Evolutionary conservation across 2,329 filamentous ascomycete genomes (phyloP).

Genomic region (Scortechinia acanthostroma): DNA sequence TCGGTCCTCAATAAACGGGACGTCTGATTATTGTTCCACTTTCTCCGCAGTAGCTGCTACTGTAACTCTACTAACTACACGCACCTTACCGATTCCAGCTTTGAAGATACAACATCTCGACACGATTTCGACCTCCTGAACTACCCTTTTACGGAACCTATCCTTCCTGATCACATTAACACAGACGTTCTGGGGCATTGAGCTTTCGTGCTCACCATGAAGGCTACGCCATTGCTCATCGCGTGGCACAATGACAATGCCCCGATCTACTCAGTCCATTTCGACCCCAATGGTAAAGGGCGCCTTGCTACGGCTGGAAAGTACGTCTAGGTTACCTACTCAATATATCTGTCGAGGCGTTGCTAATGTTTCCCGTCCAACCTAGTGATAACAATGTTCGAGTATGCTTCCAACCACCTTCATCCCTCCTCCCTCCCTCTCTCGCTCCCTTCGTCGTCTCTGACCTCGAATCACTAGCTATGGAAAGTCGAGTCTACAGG

Average conservation of each 20-base stretch:
- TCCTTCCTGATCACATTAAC: too few species aligned
- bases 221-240: conserved; percentile 90
- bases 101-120: too few species aligned
- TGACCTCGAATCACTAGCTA: conserved; percentile 41
- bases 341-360: too few species aligned
- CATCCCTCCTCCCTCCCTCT: not conserved
- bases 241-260: conserved; percentile 98
- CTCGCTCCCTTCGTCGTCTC: conserved; percentile 9
- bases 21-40: too few species aligned
- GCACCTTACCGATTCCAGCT: too few species aligned
- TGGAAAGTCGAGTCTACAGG: conserved; percentile 85
- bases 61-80: too few species aligned
- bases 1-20: too few species aligned
- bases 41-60: too few species aligned
- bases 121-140: too few species aligned
- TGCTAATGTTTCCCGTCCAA: not conserved
- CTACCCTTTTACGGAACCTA: too few species aligned
- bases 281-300: conserved; percentile 85
- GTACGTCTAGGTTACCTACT: not conserved
- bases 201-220: conserved; percentile 75
- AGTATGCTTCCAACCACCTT: conserved; percentile 38
- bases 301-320: conserved; percentile 79
- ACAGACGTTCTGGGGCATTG: too few species aligned
- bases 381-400: conserved; percentile 88
- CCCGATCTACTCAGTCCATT: conserved; percentile 95